These are phyloP conservation scores for Escallonia herrerae DNA, from an alignment of 129 eudicot species.

Conservation along the genomic window DNA sequence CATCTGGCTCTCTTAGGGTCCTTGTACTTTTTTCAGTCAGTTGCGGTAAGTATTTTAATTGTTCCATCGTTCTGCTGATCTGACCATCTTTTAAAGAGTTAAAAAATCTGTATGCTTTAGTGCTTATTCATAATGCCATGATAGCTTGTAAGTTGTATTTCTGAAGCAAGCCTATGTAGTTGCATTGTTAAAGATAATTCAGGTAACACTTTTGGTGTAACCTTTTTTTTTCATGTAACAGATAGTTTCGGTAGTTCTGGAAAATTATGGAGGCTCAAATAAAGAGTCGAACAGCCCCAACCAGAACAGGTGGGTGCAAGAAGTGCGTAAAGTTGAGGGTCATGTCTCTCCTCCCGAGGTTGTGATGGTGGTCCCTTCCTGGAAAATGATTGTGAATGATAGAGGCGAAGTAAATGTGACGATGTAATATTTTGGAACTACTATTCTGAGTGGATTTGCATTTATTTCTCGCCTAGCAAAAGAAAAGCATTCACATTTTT, in stretches of 20 bases:
- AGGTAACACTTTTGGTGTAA: conserved; percentile 1
- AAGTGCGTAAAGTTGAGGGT: conserved; percentile 51
- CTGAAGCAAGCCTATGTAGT: not conserved
- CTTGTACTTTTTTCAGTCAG: too few relatives aligned
- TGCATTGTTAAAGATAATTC: not conserved
- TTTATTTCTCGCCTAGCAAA: not conserved
- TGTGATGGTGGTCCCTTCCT: conserved; percentile 55
- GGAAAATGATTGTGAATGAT: conserved; percentile 68
- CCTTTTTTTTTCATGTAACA: conserved; percentile 18
- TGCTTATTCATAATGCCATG: not conserved
- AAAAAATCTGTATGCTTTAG: not conserved
- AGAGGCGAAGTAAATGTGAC: conserved; percentile 73
- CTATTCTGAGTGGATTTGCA: not conserved
- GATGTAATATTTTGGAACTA: conserved; percentile 32
- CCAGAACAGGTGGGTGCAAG: conserved; percentile 52
- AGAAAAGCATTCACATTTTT: not conserved
- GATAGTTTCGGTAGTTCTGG: conserved; percentile 89
- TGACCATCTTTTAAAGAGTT: not conserved
- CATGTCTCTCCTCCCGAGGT: conserved; percentile 33
- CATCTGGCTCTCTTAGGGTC: too few relatives aligned
- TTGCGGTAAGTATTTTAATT: too few relatives aligned
- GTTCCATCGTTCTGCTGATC: not conserved
- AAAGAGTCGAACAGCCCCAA: conserved; percentile 41
- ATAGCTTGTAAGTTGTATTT: not conserved
- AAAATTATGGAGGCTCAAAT: conserved; percentile 50